phyloP scores from a whole-genome alignment of 495 filamentous ascomycete species.

The Letharia columbiana region DNA sequence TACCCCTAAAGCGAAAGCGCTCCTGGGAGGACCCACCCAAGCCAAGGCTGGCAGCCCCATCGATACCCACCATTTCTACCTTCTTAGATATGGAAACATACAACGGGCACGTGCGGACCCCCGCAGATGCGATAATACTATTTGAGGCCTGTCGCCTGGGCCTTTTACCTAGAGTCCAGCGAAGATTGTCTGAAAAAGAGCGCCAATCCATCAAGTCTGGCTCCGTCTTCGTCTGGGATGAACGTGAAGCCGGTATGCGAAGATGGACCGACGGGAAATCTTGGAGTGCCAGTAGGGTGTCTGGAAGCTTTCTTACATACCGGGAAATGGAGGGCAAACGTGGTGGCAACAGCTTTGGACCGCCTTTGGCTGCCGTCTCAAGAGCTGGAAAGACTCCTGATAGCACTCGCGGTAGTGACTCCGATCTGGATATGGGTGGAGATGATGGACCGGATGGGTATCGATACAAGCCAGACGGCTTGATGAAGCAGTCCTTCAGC shows the following conservation, averaged over 20 bases:
- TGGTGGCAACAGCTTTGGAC: conserved; percentile 51
- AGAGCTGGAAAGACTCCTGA: conserved; percentile 72
- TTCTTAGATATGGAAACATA: conserved; percentile 79
- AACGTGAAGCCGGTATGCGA: conserved; percentile 95
- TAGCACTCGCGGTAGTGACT: conserved; percentile 68
- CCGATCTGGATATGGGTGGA: conserved; percentile 56
- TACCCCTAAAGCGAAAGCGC: not conserved
- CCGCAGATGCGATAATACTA: conserved; percentile 88
- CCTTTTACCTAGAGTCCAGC: conserved; percentile 81
- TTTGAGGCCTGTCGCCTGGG: conserved; percentile 95
- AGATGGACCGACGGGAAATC: conserved; percentile 99
- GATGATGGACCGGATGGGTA: conserved; percentile 93
- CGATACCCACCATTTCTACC: conserved; percentile 7
- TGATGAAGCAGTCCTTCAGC: conserved; percentile 99
- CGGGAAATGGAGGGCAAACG: conserved; percentile 98
- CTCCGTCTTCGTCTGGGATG: conserved; percentile 98
- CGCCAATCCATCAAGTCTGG: conserved; percentile 88
- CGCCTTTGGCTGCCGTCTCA: conserved; percentile 40
- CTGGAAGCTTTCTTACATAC: conserved; percentile 95
- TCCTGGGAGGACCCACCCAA: conserved; percentile 1
- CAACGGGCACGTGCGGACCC: conserved; percentile 82
- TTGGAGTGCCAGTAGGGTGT: conserved; percentile 96
- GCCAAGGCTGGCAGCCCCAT: conserved; percentile 5
- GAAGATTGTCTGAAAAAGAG: conserved; percentile 92
- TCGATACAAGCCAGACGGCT: conserved; percentile 89